phyloP scores from a whole-genome alignment of 345 rosid genomes.

The Streptanthus diversifolius region DNA sequence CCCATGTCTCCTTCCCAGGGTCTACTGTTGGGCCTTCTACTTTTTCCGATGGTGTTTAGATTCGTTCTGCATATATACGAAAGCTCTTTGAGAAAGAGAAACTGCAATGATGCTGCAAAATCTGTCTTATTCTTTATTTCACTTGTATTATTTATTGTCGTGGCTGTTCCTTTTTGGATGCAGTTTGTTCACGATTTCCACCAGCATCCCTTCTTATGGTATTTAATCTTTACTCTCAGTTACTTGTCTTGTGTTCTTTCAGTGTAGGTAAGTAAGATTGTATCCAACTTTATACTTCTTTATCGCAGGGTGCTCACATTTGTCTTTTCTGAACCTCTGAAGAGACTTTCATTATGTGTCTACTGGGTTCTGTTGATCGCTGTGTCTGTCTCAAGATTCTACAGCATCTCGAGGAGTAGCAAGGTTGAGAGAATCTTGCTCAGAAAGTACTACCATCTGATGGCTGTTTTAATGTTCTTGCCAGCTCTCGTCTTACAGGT shows the following conservation, averaged over 20 bases:
- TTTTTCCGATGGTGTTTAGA: slow-evolving; percentile 62
- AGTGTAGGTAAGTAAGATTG: background rate
- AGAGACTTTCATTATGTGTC: slow-evolving; percentile 70
- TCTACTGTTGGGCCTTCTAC: slow-evolving; percentile 70
- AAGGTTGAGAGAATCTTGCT: slow-evolving; percentile 95
- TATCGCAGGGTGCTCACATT: slow-evolving; percentile 65
- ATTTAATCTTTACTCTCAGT: slow-evolving; percentile 19
- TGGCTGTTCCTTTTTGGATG: slow-evolving; percentile 77
- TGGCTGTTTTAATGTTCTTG: slow-evolving; percentile 94
- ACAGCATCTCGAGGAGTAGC: slow-evolving; percentile 80
- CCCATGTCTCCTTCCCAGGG: slow-evolving; percentile 47
- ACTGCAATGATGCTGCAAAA: slow-evolving; percentile 39
- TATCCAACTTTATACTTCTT: slow-evolving; percentile 20
- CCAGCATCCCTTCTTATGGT: slow-evolving; percentile 82
- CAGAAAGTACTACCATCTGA: slow-evolving; percentile 88
- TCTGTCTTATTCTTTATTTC: slow-evolving; percentile 57
- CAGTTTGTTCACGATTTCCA: slow-evolving; percentile 70
- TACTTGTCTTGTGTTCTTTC: background rate
- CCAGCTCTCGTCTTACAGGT: slow-evolving; percentile 98
- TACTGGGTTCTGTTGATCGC: slow-evolving; percentile 72
- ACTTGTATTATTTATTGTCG: slow-evolving; percentile 44
- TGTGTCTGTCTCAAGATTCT: slow-evolving; percentile 67
- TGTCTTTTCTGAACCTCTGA: slow-evolving; percentile 70
- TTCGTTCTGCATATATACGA: slow-evolving; percentile 39
- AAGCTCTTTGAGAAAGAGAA: slow-evolving; percentile 18